Conservation (phyloP, 2,329 filamentous ascomycete genomes). For the Aspergillus niger region DNA sequence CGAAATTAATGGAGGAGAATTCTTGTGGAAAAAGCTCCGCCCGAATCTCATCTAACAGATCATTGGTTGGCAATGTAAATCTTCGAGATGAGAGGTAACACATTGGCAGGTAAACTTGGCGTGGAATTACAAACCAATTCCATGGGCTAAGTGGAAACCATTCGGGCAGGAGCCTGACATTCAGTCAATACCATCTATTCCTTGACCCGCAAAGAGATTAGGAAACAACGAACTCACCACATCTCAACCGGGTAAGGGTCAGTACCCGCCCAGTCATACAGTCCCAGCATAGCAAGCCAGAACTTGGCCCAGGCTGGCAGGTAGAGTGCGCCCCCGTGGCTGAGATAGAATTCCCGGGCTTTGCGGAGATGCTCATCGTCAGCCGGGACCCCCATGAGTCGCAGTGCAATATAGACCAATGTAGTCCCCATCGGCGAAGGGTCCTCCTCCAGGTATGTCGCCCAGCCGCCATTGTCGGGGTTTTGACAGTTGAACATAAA, state of each 20-base stretch:
- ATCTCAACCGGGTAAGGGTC: constrained; percentile 7
- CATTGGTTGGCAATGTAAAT: constrained; percentile 6
- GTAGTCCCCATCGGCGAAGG: constrained; percentile 11
- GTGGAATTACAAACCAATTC: constrained; percentile 11
- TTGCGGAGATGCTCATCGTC: not conserved
- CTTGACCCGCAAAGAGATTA: not conserved
- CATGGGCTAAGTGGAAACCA: constrained; percentile 13
- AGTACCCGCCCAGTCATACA: constrained; percentile 11
- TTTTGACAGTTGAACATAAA: not conserved
- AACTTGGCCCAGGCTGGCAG: constrained; percentile 15
- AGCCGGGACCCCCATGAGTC: constrained; percentile 8
- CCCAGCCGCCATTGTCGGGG: constrained; percentile 12
- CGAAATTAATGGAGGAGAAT: constrained; percentile 7
- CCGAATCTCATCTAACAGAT: constrained; percentile 3
- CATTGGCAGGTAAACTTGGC: constrained; percentile 11
- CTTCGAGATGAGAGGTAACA: constrained; percentile 4
- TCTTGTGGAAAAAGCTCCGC: constrained; percentile 4
- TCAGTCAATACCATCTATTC: not conserved
- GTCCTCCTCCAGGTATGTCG: not conserved
- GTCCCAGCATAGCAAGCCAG: constrained; percentile 12
- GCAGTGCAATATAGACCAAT: constrained; percentile 8
- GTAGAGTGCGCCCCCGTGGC: not conserved
- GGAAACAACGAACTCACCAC: not conserved
- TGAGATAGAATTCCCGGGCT: not conserved
- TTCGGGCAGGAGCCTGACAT: constrained; percentile 4